Base-by-base conservation (phyloP, 176 grass and related monocot genomes). In the Musa schizocarpa region DNA sequence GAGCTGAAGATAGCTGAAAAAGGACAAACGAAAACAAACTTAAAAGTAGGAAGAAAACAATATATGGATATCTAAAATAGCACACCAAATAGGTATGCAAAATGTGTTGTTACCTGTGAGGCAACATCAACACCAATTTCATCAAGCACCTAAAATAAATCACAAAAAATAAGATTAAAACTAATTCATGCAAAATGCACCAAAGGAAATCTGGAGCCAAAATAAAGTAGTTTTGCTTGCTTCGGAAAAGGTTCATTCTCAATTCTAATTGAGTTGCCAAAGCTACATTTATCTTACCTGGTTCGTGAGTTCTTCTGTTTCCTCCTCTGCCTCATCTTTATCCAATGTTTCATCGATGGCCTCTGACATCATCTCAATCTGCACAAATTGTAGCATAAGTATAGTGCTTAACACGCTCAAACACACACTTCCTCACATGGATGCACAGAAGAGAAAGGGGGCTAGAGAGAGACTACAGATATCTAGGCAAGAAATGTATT, bases 341-440 rank as follows among this genome's bases (percentile, higher is more conserved):
- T 93, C 94, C 8, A 98, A 86, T 50, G 94, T 91, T 93, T 98
- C 94, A 62, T 98, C 87, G 17, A 93, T 89, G 26, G 88, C 86
- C 56, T 91, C 94, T 6, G 94, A 98, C 94, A 98, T 93, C 94
- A 98, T 93, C 71, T 98, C 94, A 78, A 91, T 86, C 90, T 98
- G 86, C 68, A 84, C 9, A 71, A 52, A 20, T 21, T 9, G 5
- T 2, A 50, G 29, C 1, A 50, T 12, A 49, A 70, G 13, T 3
- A 17, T 50, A 25, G 24, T 43, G 13, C 23, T 26, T 13, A 65
- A 13, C 1, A 13, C 2, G 13, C 21, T 65, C 63, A 26, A 65
- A 26, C 22, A 65, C 63, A 65, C 25, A 22, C 63, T 25, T 65
- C 21, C 11, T 4, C 63, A 27, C 63, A 65, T 22, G 9, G 63